Base-by-base conservation (phyloP, 345 rosid species). In the Aegle marmelos region DNA sequence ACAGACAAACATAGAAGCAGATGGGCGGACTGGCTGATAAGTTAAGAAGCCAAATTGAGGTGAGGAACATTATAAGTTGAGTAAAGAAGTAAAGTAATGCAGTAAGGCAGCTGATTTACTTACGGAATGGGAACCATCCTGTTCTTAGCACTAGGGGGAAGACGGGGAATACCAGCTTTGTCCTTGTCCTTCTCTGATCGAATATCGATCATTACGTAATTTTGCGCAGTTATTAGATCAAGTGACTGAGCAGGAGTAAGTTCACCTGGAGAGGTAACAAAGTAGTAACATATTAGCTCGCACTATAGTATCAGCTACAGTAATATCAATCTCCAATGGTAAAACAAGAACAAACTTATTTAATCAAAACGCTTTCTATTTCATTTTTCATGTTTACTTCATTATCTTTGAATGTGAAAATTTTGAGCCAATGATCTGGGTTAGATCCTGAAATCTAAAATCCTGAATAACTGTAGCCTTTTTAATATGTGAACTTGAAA, bases 141-240 rank as follows among this genome's bases (percentile, higher is more conserved):
- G 89, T 89, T 95, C 86, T 93, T 92, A 50, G 94, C 97, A 83
- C 75, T 86, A 19, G 99, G 89, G 74, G 99, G 98, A n/a, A 95
- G 94, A 68, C 97, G 96, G 22, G 99, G 99, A 57, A 93, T 80
- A 41, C 98, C 99, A 9, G 91, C 81, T 83, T 86, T 92, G 53
- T 92, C 90, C 85, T 95, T 95, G 62, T 95, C 99, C 84, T 95
- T 95, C 90, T 95, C 99, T 50, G 97, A 87, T 76, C 99, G 86
- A 73, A 95, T 88, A 77, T 95, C 99, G 0, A 95, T 85, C 96
- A 95, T 71, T 48, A 90, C 8, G 79, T 93, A 79, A 85, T 87
- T 85, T 82, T 78, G 85, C 9, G 90, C 72, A 7, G 84, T 86
- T 11, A 93, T 68, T 28, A 87, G 82, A 83, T 95, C 99, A 74